Base-by-base conservation (phyloP, 495 filamentous ascomycete species). In the Aspergillus heteromorphus region DNA sequence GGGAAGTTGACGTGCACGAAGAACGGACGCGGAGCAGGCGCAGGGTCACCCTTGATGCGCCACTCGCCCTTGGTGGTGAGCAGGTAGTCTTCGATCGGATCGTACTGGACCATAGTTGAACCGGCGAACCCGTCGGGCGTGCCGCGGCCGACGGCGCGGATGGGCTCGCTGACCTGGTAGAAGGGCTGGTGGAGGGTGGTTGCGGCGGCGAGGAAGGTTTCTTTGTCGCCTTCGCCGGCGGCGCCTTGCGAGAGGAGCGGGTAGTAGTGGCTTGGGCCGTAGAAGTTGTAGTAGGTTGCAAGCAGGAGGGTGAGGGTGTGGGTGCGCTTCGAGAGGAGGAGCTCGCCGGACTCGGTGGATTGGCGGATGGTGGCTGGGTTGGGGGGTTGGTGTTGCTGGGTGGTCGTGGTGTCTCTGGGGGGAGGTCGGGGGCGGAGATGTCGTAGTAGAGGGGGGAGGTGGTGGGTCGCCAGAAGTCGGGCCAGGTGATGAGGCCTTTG, bases 111-210 rank as follows among this genome's bases (percentile, higher is more conserved):
- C 73, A 74, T 75, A 27, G 72, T 68, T 4, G 67, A 70, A 27
- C 69, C 69, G 9, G 64, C 67, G 8, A 68, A 45, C 14, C 55
- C 55, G 30, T 51, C 57, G 56, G 50, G 86, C 4, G 83, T 86
- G 38, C 79, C 79, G 67, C 92, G 88, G 65, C 89, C 92, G 52
- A 91, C 86, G 17, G 88, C 87, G 29, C 81, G 84, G 43, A 92
- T 82, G 14, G 87, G 83, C 66, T 95, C 93, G 62, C 91, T 87
- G 67, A 83, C 75, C 48, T 73, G 69, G 51, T 74, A 79, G 57
- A 72, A 81, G 13, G 76, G 65, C 25, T 69, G 64, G 10, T 65
- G 60, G 14, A 78, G 57, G 14, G 73, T 74, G 1, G 71, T 49
- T 0, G 79, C 79, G 1, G 79, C 79, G 1, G 74, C 57, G 8